These are phyloP conservation scores for Astrephomene gubernaculifera DNA, from an alignment of 139 green algal species.

Conservation along the genomic window DNA sequence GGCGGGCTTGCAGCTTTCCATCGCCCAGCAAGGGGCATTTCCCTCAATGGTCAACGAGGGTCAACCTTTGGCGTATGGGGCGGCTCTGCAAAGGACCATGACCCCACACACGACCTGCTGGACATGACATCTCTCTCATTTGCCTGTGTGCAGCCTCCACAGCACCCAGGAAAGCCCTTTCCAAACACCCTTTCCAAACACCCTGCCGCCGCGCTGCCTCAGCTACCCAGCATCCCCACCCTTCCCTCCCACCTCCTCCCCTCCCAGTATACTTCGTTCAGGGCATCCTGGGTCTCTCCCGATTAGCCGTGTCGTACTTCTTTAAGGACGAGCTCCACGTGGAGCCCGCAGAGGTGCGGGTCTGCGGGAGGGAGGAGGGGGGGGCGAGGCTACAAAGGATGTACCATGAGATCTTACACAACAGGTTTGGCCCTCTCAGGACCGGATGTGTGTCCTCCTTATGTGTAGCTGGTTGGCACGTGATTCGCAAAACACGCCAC, in stretches of 20 bases:
- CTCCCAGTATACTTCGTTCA: constrained; percentile 97
- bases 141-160: neutral
- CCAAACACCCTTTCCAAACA: neutral
- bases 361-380: neutral
- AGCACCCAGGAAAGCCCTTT: neutral
- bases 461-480: too few relatives aligned
- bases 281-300: constrained; percentile 91
- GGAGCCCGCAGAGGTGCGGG: constrained; percentile 82
- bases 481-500: too few relatives aligned
- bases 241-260: neutral
- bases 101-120: neutral
- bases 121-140: neutral
- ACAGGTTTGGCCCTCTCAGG: neutral
- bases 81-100: neutral
- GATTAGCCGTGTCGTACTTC: constrained; percentile 90
- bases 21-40: neutral
- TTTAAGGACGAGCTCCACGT: constrained; percentile 94
- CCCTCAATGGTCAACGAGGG: neutral
- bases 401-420: neutral
- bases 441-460: neutral
- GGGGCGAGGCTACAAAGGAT: neutral
- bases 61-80: neutral
- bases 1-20: neutral
- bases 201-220: neutral
- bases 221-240: neutral